Evolutionary conservation across 176 grass and related monocot genomes (phyloP), one percentile per base, ranked within the genome.

Genomic region (Canna indica): DNA sequence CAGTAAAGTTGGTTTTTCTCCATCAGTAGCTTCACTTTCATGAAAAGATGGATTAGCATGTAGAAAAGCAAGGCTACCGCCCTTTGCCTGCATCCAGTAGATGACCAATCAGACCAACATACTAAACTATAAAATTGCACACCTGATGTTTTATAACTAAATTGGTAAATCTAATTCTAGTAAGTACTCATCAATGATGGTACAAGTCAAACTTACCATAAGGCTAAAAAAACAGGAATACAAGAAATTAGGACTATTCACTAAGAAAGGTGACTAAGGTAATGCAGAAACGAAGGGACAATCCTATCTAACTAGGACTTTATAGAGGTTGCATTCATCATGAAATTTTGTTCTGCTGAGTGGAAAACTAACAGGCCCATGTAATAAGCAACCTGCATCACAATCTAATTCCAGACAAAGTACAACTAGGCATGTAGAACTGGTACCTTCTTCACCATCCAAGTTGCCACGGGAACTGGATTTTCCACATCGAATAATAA

Each of bases 391-490:
- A n/a, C n/a, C n/a, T n/a, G 22, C 2, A 25, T 44, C 36, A 18
- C 18, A 17, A 16, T 32, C 31, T 26, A 68, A 1, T n/a, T 67
- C 10, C 30, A 22, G 62, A 59, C 47, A 34, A 68, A 45, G 47
- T 70, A 11, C 57, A 67, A 71, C 18, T 47, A 36, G 1, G 70
- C 29, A n/a, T 74, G 20, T 26, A 67, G n/a, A 31, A 1, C 50
- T 22, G 25, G 18, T 85, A 96, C 92, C 88, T 92, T 92, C 69
- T 84, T 90, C 46, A 97, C 93, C 9, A 74, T 85, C 86, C 89
- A 99, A 20, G 78, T 81, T 25, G 78, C 74, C 53, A 90, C 28
- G 36, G 89, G 89, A 46, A 73, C 75, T 27, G 84, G 76, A 72
- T 80, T 80, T 82, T 88, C 94, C 70, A 76, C 88, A 63, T 88